phyloP scores from a whole-genome alignment of 768 basidiomycete species.

The Mycena olivaceomarginata region DNA sequence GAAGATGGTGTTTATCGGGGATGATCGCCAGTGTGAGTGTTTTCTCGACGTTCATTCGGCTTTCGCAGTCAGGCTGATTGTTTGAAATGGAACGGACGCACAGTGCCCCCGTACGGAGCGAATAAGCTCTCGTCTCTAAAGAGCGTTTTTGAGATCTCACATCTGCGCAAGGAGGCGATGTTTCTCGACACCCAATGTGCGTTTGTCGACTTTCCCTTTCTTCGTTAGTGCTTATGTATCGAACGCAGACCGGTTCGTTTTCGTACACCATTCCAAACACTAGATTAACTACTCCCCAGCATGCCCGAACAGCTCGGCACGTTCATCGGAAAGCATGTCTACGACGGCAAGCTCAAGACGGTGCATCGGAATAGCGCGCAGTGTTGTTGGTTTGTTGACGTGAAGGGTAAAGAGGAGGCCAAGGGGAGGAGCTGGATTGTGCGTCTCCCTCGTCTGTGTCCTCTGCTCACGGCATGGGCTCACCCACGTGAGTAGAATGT shows the following conservation, averaged over 20 bases:
- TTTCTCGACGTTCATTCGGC: constrained; percentile 55
- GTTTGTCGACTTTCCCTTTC: constrained; percentile 37
- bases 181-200: constrained; percentile 74
- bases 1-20: constrained; percentile 72
- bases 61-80: constrained; percentile 33
- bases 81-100: constrained; percentile 30
- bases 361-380: constrained; percentile 58
- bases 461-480: not conserved
- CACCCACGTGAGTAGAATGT: constrained; percentile 64
- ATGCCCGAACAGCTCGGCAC: constrained; percentile 74
- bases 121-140: constrained; percentile 63
- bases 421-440: constrained; percentile 63
- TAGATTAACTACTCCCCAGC: constrained; percentile 46
- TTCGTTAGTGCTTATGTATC: constrained; percentile 68
- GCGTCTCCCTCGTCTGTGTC: constrained; percentile 26
- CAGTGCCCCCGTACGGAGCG: constrained; percentile 74
- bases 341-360: constrained; percentile 69
- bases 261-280: constrained; percentile 56
- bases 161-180: constrained; percentile 58
- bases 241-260: constrained; percentile 59
- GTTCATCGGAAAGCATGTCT: constrained; percentile 74
- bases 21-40: constrained; percentile 55
- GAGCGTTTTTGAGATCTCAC: constrained; percentile 72
- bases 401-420: constrained; percentile 53
- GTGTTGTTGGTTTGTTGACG: constrained; percentile 78